Evolutionary conservation across 441 rosid genomes (phyloP).

Genomic region (Jatropha multifida): DNA sequence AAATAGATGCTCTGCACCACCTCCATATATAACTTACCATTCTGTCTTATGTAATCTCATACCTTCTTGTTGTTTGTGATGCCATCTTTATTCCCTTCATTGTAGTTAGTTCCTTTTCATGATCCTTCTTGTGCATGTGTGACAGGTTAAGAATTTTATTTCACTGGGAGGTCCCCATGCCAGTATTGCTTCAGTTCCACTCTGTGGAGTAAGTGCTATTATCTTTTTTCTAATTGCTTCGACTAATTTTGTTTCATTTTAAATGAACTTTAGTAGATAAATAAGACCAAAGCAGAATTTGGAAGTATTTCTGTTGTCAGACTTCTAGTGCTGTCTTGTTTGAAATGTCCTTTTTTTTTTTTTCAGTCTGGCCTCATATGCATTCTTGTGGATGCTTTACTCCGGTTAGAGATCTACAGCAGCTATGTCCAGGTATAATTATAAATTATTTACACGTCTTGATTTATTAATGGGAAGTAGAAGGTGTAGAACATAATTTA

Average conservation of each 20-base stretch:
- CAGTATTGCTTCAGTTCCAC: conserved; percentile 78
- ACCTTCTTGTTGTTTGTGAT: not conserved
- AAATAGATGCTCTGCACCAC: not conserved
- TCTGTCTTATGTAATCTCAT: not conserved
- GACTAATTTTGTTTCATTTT: conserved; percentile 2
- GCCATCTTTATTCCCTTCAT: not conserved
- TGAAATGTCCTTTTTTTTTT: conserved; percentile 9
- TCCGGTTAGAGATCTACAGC: conserved; percentile 63
- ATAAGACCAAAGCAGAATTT: not conserved
- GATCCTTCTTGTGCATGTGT: not conserved
- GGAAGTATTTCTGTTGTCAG: not conserved
- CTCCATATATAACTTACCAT: not conserved
- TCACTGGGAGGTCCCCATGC: conserved; percentile 84
- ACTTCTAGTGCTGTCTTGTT: conserved; percentile 8
- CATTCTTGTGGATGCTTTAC: conserved; percentile 54
- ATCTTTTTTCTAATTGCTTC: not conserved
- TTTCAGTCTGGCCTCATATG: conserved; percentile 57
- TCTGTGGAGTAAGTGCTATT: conserved; percentile 58
- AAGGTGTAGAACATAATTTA: not conserved
- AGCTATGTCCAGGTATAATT: conserved; percentile 56
- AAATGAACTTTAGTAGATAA: not conserved
- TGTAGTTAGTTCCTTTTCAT: not conserved
- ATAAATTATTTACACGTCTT: not conserved
- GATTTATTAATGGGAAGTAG: conserved; percentile 18
- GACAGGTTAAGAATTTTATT: conserved; percentile 75